Conservation (phyloP, 306 rosid species). For the Quercus cerris region DNA sequence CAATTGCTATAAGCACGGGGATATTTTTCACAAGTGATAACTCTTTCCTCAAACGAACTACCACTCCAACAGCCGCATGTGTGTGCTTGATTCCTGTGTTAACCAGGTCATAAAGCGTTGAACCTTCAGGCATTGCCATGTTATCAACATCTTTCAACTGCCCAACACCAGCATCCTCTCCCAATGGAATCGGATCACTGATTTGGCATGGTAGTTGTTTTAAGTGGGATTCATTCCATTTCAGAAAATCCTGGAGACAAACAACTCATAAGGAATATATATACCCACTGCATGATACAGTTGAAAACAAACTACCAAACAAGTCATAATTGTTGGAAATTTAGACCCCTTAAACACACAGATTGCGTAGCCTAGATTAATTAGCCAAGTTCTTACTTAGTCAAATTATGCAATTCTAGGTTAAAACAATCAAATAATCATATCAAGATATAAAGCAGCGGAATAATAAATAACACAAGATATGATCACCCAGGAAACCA, state of each 20-base stretch:
- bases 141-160: conserved; percentile 84
- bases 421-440: no score
- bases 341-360: no score
- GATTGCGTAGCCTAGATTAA: no score
- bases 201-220: conserved; percentile 64
- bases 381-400: no score
- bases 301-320: no score
- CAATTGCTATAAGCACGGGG: conserved; percentile 92
- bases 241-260: conserved; percentile 77
- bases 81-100: conserved; percentile 81
- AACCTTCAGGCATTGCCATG: conserved; percentile 74
- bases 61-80: conserved; percentile 92
- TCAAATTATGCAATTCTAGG: no score
- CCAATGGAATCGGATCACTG: conserved; percentile 73
- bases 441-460: no score
- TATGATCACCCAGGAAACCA: no score
- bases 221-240: conserved; percentile 67
- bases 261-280: conserved; percentile 23
- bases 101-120: conserved; percentile 74
- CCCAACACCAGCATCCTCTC: conserved; percentile 98
- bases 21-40: conserved; percentile 76
- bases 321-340: no score
- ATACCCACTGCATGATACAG: background rate
- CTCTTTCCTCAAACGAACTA: conserved; percentile 90
- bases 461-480: no score